Conservation (phyloP, 2,329 filamentous ascomycete genomes). For the Hypoxylon sp. region DNA sequence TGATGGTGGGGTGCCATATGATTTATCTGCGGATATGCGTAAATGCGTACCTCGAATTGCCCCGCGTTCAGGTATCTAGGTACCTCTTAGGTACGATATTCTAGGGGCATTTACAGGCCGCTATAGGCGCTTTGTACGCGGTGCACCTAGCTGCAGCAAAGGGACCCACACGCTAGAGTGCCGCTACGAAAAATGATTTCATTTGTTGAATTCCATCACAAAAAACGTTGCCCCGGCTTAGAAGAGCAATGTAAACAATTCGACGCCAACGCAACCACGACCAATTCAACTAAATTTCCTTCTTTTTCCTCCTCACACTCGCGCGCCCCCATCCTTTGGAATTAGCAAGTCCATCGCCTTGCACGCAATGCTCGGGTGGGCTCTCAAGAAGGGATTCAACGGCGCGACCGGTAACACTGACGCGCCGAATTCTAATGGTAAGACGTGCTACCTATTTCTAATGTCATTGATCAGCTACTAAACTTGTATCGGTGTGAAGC, state of each 20-base stretch:
- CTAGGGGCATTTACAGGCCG: neutral
- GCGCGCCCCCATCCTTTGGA: neutral
- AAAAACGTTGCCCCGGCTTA: neutral
- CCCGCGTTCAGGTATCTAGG: constrained; percentile 16
- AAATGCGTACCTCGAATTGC: constrained; percentile 3
- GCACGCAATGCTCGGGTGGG: constrained; percentile 65
- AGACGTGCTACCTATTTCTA: constrained; percentile 16
- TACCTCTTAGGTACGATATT: too few species aligned
- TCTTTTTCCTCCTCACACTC: neutral
- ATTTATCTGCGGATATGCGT: constrained; percentile 23
- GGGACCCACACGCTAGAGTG: neutral
- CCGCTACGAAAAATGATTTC: neutral
- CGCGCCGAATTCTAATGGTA: constrained; percentile 43
- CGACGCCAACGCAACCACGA: neutral
- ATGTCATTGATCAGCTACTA: too few species aligned
- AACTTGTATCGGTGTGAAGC: too few species aligned
- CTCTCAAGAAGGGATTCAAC: constrained; percentile 58
- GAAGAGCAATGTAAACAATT: neutral
- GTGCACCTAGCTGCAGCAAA: too few species aligned
- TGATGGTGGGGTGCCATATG: constrained; percentile 26
- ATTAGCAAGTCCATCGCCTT: neutral
- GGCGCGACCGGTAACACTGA: constrained; percentile 49
- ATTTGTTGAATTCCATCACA: neutral
- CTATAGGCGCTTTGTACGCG: too few species aligned
- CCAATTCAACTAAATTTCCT: constrained; percentile 3